Conservation (phyloP, 805 yeast genomes). For the Candida ipomoeae region DNA sequence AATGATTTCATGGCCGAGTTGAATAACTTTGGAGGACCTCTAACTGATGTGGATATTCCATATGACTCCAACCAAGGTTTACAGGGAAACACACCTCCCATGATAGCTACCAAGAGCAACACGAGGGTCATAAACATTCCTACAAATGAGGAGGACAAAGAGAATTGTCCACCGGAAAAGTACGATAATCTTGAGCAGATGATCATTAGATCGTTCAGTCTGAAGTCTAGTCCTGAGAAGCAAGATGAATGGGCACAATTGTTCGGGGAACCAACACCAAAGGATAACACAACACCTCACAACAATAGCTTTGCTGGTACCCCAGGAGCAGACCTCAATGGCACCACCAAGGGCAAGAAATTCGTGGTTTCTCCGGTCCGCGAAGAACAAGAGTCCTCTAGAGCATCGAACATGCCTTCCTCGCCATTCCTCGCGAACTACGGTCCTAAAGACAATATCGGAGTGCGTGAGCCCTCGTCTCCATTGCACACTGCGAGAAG, state of each 20-base stretch:
- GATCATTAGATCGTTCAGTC: conserved; percentile 25
- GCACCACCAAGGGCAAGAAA: conserved; percentile 32
- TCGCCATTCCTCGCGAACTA: conserved; percentile 29
- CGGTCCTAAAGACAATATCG: conserved; percentile 14
- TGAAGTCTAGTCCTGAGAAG: conserved; percentile 35
- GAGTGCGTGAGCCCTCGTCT: conserved; percentile 21
- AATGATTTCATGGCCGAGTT: conserved; percentile 40
- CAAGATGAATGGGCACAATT: conserved; percentile 41
- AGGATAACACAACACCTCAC: conserved; percentile 20
- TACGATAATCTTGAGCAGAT: conserved; percentile 22
- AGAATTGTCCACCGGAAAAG: conserved; percentile 22
- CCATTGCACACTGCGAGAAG: conserved; percentile 33
- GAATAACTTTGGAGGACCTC: conserved; percentile 39
- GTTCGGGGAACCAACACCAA: conserved; percentile 41
- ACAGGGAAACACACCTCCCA: conserved; percentile 39
- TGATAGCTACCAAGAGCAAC: conserved; percentile 53
- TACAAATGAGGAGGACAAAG: conserved; percentile 32
- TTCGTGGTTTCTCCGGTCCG: conserved; percentile 26
- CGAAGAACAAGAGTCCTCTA: conserved; percentile 18
- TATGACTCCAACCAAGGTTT: conserved; percentile 9
- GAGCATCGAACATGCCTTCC: conserved; percentile 36
- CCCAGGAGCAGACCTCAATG: conserved; percentile 21
- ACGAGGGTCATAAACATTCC: conserved; percentile 52
- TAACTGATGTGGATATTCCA: conserved; percentile 45
- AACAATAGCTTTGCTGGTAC: conserved; percentile 14